Evolutionary conservation across 805 yeast species (phyloP).

Genomic region (Clavispora fructus): DNA sequence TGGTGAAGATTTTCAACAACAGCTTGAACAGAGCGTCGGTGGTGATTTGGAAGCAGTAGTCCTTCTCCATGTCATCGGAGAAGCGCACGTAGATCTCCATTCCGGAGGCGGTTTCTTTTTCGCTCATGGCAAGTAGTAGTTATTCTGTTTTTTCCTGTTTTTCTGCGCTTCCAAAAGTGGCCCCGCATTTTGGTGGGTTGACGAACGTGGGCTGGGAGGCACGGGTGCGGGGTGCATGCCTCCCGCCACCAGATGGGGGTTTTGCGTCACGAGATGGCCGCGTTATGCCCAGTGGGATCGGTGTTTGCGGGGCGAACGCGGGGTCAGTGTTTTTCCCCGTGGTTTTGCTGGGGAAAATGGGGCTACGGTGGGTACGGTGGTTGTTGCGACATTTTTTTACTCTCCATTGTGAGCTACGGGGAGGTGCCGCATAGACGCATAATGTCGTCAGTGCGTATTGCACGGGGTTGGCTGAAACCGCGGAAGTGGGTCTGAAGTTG

Average conservation of each 20-base stretch:
- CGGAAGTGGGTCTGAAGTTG: too few species aligned
- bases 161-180: neutral
- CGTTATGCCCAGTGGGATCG: too few species aligned
- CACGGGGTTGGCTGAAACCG: too few species aligned
- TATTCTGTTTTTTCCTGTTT: neutral
- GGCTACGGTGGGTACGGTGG: too few species aligned
- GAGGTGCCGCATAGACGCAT: too few species aligned
- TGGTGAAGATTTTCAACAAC: constrained; percentile 55
- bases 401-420: too few species aligned
- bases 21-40: constrained; percentile 54
- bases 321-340: too few species aligned
- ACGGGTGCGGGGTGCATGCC: neutral
- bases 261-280: neutral
- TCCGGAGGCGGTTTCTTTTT: constrained; percentile 6
- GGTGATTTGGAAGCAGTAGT: constrained; percentile 79
- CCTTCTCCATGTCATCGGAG: constrained; percentile 80
- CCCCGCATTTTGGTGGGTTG: neutral
- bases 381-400: too few species aligned
- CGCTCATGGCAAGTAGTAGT: neutral
- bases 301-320: too few species aligned
- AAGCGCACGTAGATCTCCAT: constrained; percentile 67
- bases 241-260: too few species aligned
- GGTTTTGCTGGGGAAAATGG: too few species aligned
- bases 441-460: too few species aligned
- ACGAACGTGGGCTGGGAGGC: neutral